Conservation (phyloP, 805 yeast genomes). For the Lipomyces yamanashiensis region DNA sequence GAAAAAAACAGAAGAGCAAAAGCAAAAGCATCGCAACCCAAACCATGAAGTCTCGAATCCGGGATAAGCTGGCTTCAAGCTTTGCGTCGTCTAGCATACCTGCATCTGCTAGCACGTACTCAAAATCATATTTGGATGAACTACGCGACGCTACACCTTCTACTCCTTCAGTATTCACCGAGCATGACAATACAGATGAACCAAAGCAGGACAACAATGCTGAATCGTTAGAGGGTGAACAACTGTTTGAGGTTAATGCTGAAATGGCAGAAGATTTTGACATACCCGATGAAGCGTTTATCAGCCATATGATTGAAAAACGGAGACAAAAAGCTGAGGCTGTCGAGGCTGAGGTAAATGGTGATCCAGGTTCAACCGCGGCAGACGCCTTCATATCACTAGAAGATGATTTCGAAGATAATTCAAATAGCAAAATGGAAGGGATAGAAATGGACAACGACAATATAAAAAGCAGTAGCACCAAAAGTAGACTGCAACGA, state of each 20-base stretch:
- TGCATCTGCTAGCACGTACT: constrained; percentile 11
- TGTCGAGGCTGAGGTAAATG: background rate
- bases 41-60: constrained; percentile 15
- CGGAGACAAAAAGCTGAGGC: constrained; percentile 20
- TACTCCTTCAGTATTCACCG: constrained; percentile 26
- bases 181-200: background rate
- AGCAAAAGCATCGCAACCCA: constrained; percentile 5
- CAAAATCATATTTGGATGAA: constrained; percentile 28
- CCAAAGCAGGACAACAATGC: background rate
- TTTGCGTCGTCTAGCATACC: constrained; percentile 2
- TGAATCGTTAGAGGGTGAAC: constrained; percentile 10
- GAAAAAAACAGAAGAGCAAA: constrained; percentile 15
- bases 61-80: constrained; percentile 28
- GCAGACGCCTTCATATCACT: constrained; percentile 29
- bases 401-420: constrained; percentile 22
- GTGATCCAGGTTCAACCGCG: background rate
- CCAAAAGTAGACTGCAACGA: constrained; percentile 18
- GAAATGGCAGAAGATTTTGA: constrained; percentile 21
- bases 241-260: constrained; percentile 18
- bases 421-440: constrained; percentile 8
- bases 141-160: constrained; percentile 27
- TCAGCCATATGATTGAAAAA: constrained; percentile 29
- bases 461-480: background rate
- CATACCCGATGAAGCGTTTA: constrained; percentile 34
- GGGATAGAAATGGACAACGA: constrained; percentile 19